Percentiles rank a stretch among this genome's conserved stretches.
Evolutionary conservation across 441 rosid genomes (phyloP).

Genomic region (Gossypium gossypioides): DNA sequence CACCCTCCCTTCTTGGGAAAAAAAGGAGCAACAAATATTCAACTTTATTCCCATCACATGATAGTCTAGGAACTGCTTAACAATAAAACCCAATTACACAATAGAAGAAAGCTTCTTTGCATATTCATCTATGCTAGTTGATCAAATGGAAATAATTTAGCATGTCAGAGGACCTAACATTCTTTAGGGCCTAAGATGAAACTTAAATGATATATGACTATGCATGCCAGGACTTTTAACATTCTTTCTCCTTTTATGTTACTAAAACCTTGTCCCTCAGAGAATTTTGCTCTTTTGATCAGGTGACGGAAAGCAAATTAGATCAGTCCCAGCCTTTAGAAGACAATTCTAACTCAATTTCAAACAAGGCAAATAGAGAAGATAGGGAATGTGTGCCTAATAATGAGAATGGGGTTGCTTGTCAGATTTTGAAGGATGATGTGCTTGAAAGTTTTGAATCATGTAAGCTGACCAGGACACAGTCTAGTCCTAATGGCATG

Average conservation of each 20-base stretch:
- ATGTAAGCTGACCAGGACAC: constrained; percentile 21
- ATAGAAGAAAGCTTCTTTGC: neutral
- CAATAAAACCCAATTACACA: neutral
- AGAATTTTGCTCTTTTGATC: constrained; percentile 18
- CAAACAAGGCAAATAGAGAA: constrained; percentile 24
- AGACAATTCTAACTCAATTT: constrained; percentile 17
- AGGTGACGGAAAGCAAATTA: constrained; percentile 30
- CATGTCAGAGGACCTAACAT: neutral
- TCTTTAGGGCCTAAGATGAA: neutral
- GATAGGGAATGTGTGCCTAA: constrained; percentile 21
- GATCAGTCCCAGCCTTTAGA: constrained; percentile 24
- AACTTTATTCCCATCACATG: neutral
- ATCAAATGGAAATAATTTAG: neutral
- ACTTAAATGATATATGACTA: neutral
- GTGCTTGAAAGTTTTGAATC: constrained; percentile 24
- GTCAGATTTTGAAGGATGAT: constrained; percentile 28
- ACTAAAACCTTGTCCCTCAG: constrained; percentile 21
- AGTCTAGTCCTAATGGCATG: constrained; percentile 29
- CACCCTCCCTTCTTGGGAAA: neutral
- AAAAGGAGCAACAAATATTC: neutral
- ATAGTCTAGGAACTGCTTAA: constrained; percentile 3
- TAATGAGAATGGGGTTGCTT: constrained; percentile 18
- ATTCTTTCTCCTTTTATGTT: constrained; percentile 17
- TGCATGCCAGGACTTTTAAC: constrained; percentile 3
- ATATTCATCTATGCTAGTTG: neutral